Base-by-base conservation (phyloP, 108 stramenopile species). In the Poteriospumella lacustris region DNA sequence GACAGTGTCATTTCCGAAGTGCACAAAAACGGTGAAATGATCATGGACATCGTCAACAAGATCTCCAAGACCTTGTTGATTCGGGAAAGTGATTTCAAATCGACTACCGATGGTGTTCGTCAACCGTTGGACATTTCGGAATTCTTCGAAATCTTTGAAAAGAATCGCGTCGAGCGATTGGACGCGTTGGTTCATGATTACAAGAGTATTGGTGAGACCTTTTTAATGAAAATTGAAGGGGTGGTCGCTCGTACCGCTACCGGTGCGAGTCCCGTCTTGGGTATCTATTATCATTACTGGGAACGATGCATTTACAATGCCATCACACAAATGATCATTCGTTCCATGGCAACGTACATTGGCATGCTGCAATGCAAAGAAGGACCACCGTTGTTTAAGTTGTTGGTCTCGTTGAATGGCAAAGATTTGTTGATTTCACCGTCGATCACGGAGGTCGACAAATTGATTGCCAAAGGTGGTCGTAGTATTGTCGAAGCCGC, bases 261-360 rank as follows among this genome's bases (percentile, higher is more conserved):
- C 19, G 84, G 88, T 38, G 59, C 62, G 44, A 83, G 83, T 28
- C 78, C 82, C 43, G 59, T 68, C 9, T 58, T 90, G 42, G 73
- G 79, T 1, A 81, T 77, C 24, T 90, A 87, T 44, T 90, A 90
- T 77, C 80, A 82, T 58, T 89, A 85, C 80, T 90, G 89, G 89
- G 89, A 90, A 80, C 85, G 86, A 75, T 85, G 89, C 59, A 62
- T 89, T 24, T 89, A 81, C 83, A 90, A 90, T 83, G 89, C 89
- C 19, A 82, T 90, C 58, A 82, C 83, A 5, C 84, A 70, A 24
- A 89, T 89, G 82, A 83, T 88, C 64, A 44, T 87, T n/a, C 43
- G 76, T 1, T 85, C 84, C 58, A 87, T 90, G 81, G 87, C 86
- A 2, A 59, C 87, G 5, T 83, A 89, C 60, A 70, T 85, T 28